phyloP scores from a whole-genome alignment of 2,329 filamentous ascomycete species.

The Fusarium sp. region DNA sequence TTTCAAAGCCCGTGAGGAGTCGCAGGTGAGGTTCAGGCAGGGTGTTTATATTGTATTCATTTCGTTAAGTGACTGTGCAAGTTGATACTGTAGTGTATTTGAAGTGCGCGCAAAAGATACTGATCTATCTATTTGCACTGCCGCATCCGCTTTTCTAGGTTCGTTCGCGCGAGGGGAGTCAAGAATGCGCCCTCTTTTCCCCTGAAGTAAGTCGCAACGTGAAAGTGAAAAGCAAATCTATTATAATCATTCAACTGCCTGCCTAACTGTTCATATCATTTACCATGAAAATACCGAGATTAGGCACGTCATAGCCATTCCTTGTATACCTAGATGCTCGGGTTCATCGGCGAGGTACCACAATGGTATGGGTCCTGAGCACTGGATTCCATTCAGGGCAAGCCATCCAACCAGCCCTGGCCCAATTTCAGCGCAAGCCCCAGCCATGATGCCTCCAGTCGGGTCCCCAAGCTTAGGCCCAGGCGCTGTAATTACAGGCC shows the following conservation, averaged over 20 bases:
- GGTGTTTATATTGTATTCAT: slow-evolving; percentile 10
- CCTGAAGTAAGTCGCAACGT: slow-evolving; percentile 27
- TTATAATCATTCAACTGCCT: slow-evolving; percentile 8
- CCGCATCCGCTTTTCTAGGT: slow-evolving; percentile 45
- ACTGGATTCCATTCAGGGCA: slow-evolving; percentile 39
- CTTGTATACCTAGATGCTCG: slow-evolving; percentile 23
- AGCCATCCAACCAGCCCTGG: slow-evolving; percentile 41
- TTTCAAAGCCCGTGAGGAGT: slow-evolving; percentile 25
- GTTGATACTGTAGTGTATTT: background rate
- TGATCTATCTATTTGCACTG: slow-evolving; percentile 29
- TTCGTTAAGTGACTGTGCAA: background rate
- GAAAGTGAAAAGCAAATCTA: slow-evolving; percentile 6
- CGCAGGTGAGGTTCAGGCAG: slow-evolving; percentile 12
- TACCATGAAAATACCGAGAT: slow-evolving; percentile 20
- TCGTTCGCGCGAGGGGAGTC: slow-evolving; percentile 30
- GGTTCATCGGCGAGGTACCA: slow-evolving; percentile 33
- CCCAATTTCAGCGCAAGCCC: slow-evolving; percentile 30
- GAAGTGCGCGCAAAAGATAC: slow-evolving; percentile 32
- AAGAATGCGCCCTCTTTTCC: slow-evolving; percentile 39
- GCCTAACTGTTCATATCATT: slow-evolving; percentile 2
- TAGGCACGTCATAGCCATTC: slow-evolving; percentile 22
- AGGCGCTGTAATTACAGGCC: slow-evolving; percentile 29
- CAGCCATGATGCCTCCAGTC: slow-evolving; percentile 9
- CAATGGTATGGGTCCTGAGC: slow-evolving; percentile 35
- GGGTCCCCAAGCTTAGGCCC: slow-evolving; percentile 8